phyloP scores from a whole-genome alignment of 2,329 filamentous ascomycete genomes.

The Clonostachys byssicola region DNA sequence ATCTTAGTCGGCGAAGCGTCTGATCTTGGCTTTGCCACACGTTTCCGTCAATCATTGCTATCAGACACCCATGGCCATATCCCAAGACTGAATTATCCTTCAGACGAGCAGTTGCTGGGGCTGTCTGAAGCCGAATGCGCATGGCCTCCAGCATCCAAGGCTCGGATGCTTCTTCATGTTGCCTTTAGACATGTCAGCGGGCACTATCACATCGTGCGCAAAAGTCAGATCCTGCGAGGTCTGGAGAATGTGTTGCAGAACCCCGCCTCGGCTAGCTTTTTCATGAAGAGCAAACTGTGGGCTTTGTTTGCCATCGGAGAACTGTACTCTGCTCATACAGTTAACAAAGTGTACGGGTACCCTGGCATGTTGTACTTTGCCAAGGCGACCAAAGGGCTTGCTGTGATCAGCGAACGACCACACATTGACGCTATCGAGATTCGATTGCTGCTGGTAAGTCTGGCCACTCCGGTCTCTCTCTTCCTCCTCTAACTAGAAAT shows the following conservation, averaged over 20 bases:
- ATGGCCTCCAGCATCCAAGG: constrained; percentile 5
- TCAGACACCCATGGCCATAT: constrained; percentile 21
- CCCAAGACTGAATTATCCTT: constrained; percentile 23
- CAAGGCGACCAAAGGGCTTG: constrained; percentile 28
- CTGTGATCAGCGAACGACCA: constrained; percentile 33
- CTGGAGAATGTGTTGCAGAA: constrained; percentile 21
- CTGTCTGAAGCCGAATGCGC: constrained; percentile 21
- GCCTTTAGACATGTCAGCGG: constrained; percentile 31
- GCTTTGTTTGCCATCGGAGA: constrained; percentile 40
- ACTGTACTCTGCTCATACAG: constrained; percentile 30
- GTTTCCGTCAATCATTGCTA: constrained; percentile 26
- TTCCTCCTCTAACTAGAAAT: background rate
- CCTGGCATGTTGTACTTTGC: constrained; percentile 39
- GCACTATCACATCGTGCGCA: constrained; percentile 32
- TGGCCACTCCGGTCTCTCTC: background rate
- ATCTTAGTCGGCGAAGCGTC: constrained; percentile 28
- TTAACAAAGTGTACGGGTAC: constrained; percentile 25
- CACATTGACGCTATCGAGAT: constrained; percentile 36
- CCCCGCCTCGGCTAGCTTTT: constrained; percentile 19
- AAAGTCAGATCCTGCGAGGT: constrained; percentile 25
- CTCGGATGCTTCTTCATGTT: constrained; percentile 21
- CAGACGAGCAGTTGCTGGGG: constrained; percentile 17
- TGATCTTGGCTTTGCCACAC: constrained; percentile 27
- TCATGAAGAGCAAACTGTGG: constrained; percentile 33
- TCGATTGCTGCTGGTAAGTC: constrained; percentile 33